Conservation (phyloP, 805 yeast species). For the Clavispora asparagi region DNA sequence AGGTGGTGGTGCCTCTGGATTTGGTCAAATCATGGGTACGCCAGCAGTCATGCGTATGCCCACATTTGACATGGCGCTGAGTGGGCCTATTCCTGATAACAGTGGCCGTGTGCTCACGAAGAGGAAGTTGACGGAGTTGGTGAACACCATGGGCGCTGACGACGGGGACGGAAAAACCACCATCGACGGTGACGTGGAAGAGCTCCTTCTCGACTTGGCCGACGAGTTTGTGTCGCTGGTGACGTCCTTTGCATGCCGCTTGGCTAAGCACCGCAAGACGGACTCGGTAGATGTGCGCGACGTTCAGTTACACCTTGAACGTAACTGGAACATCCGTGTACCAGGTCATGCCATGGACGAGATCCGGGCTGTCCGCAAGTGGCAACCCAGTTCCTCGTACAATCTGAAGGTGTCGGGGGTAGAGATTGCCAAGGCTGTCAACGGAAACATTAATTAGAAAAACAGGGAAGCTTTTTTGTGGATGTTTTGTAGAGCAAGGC, state of each 20-base stretch:
- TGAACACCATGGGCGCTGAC: conserved; percentile 73
- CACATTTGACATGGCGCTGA: conserved; percentile 59
- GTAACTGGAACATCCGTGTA: conserved; percentile 90
- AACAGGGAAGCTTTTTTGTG: background rate
- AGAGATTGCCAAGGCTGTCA: conserved; percentile 57
- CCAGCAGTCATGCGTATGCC: conserved; percentile 77
- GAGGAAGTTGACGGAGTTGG: conserved; percentile 83
- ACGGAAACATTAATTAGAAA: conserved; percentile 36
- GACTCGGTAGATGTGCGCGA: conserved; percentile 85
- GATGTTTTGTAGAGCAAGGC: background rate
- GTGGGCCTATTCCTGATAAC: conserved; percentile 40
- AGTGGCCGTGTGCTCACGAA: conserved; percentile 83
- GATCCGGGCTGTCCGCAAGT: conserved; percentile 69
- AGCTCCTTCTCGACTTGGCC: conserved; percentile 81
- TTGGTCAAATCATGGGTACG: conserved; percentile 57
- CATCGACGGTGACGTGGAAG: conserved; percentile 95
- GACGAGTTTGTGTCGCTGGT: conserved; percentile 93
- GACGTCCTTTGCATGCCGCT: conserved; percentile 86
- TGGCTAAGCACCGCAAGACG: conserved; percentile 90
- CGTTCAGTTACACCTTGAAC: conserved; percentile 83
- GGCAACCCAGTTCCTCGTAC: conserved; percentile 60
- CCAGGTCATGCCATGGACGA: conserved; percentile 95
- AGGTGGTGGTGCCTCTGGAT: conserved; percentile 77
- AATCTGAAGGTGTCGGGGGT: conserved; percentile 67
- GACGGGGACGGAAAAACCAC: conserved; percentile 88